Conservation (phyloP, 305 asterid genomes). For the Caryopteris hybrid region DNA sequence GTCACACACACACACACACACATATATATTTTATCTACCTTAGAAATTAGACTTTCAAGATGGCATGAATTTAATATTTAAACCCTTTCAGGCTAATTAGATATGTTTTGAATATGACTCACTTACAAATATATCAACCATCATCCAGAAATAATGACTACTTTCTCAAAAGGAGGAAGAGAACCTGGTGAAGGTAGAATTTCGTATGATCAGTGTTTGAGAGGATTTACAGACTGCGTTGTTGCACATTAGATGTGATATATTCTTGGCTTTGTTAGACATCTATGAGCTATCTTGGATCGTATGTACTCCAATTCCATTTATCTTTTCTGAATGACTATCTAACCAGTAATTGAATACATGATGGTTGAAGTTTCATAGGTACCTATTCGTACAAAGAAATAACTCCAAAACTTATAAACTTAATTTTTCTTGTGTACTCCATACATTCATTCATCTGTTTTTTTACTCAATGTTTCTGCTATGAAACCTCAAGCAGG, state of each 20-base stretch:
- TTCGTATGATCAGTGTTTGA: conserved; percentile 2
- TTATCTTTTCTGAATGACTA: neutral
- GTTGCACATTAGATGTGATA: neutral
- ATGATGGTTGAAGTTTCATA: neutral
- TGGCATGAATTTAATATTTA: neutral
- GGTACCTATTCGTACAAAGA: neutral
- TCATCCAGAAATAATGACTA: neutral
- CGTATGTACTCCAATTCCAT: neutral
- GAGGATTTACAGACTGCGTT: neutral
- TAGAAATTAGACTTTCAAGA: conserved; percentile 10
- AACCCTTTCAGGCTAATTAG: neutral
- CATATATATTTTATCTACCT: conserved; percentile 9
- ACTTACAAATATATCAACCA: neutral
- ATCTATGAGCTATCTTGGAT: neutral
- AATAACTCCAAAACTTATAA: neutral
- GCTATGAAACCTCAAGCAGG: conserved; percentile 1
- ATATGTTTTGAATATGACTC: neutral
- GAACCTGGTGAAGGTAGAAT: neutral
- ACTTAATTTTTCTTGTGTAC: neutral
- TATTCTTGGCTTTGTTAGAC: neutral
- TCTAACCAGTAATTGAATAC: neutral
- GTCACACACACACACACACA: too few relatives aligned
- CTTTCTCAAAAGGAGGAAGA: neutral
- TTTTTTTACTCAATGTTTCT: neutral
- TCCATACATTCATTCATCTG: too few relatives aligned